Percentiles rank a stretch among this genome's conserved stretches.
Conservation (phyloP, 306 rosid species). For the Rosa chinensis region DNA sequence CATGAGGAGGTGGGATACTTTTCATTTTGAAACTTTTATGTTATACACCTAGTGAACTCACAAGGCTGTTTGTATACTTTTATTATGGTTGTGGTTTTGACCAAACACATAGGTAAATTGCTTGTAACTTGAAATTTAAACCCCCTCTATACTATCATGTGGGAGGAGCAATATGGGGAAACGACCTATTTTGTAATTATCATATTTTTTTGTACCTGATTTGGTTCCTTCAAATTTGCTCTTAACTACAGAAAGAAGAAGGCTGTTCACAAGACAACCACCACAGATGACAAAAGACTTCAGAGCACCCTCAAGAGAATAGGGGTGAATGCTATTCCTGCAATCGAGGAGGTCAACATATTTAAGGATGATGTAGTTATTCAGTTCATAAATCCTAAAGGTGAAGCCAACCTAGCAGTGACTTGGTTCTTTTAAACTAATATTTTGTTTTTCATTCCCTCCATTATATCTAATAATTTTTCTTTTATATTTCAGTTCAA, state of each 20-base stretch:
- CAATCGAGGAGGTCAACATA: conserved; percentile 94
- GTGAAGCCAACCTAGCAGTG: conserved; percentile 27
- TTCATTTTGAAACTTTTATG: neutral
- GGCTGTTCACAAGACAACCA: conserved; percentile 97
- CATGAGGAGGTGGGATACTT: conserved; percentile 61
- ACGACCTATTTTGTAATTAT: neutral
- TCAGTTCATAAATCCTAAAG: conserved; percentile 91
- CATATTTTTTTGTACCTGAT: neutral
- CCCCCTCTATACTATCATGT: neutral
- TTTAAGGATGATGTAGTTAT: conserved; percentile 95
- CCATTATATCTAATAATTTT: neutral
- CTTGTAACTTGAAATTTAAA: neutral
- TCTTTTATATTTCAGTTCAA: conserved; percentile 65
- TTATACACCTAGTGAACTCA: neutral
- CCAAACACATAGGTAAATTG: neutral
- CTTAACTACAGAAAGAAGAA: conserved; percentile 79
- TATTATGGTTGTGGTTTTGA: neutral
- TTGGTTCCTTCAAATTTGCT: neutral
- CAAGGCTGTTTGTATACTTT: too few relatives aligned
- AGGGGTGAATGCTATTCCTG: conserved; percentile 95
- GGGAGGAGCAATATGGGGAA: neutral
- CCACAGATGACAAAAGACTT: conserved; percentile 95
- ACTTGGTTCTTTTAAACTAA: neutral
- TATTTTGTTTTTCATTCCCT: neutral
- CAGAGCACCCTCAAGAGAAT: conserved; percentile 98